Conservation (phyloP, 2,329 filamentous ascomycete species). For the Alternaria infectoria region DNA sequence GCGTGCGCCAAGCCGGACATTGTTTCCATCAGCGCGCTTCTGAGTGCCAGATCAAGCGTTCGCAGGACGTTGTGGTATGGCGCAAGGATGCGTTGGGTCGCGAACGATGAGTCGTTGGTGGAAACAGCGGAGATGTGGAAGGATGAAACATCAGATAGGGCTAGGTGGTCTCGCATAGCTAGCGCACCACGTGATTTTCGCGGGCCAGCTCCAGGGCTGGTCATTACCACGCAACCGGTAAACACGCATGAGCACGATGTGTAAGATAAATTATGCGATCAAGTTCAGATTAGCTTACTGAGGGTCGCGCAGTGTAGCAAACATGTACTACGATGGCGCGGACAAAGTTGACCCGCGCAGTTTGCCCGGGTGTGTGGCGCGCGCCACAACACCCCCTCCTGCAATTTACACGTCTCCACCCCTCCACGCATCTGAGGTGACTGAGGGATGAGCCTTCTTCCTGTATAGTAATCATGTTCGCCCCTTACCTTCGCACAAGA, state of each 20-base stretch:
- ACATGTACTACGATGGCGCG: too few relatives aligned
- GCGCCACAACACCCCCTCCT: neutral
- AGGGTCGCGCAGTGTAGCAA: too few relatives aligned
- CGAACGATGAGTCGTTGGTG: neutral
- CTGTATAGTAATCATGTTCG: too few relatives aligned
- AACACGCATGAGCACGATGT: neutral
- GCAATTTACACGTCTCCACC: neutral
- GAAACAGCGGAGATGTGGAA: neutral
- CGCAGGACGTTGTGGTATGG: neutral
- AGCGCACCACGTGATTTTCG: neutral
- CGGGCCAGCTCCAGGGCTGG: neutral
- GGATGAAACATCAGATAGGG: neutral
- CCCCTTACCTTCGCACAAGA: neutral
- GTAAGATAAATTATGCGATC: neutral
- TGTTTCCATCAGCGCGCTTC: neutral
- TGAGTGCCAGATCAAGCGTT: neutral
- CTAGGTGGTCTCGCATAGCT: neutral
- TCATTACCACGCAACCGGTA: neutral
- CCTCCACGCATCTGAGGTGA: neutral
- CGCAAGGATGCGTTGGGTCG: neutral
- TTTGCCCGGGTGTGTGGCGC: neutral
- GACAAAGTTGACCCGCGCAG: neutral
- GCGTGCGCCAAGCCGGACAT: neutral
- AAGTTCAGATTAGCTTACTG: neutral
- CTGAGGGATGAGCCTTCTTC: neutral